These are phyloP conservation scores for Sideroxylon spinosum DNA, from an alignment of 179 eudicot genomes.

Conservation along the genomic window DNA sequence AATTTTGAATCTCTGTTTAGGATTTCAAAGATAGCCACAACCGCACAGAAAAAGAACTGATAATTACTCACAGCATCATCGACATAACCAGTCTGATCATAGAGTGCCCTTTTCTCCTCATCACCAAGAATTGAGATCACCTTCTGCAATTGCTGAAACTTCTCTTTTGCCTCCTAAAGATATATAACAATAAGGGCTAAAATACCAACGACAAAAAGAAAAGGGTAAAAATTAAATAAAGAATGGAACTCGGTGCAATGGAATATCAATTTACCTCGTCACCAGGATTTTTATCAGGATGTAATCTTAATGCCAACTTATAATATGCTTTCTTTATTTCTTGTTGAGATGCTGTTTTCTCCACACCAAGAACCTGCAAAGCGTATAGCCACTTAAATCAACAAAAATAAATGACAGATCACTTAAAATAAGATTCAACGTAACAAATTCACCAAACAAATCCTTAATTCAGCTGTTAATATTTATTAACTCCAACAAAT, in stretches of 20 bases:
- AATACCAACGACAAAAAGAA: neutral
- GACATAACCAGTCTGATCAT: constrained; percentile 89
- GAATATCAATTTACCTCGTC: constrained; percentile 55
- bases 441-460: too few species aligned
- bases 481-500: too few species aligned
- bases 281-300: constrained; percentile 95
- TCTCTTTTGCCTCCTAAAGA: constrained; percentile 78
- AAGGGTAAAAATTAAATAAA: neutral
- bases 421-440: too few species aligned
- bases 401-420: too few species aligned
- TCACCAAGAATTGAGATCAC: constrained; percentile 93
- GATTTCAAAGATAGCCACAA: too few species aligned
- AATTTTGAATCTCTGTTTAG: too few species aligned
- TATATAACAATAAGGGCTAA: neutral
- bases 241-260: constrained; percentile 4
- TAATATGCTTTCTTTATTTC: constrained; percentile 90
- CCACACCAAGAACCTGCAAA: constrained; percentile 81
- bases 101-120: constrained; percentile 85
- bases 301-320: constrained; percentile 81
- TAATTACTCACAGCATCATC: constrained; percentile 82
- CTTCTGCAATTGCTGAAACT: constrained; percentile 94
- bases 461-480: too few species aligned
- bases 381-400: too few species aligned
- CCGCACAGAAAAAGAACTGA: too few species aligned
- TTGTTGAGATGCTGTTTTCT: constrained; percentile 69